A percentile compares a stretch with the other conserved stretches of the same genome.
These are phyloP conservation scores for Oryza officinalis DNA, from an alignment of 176 grass and related monocot species.

Conservation along the genomic window DNA sequence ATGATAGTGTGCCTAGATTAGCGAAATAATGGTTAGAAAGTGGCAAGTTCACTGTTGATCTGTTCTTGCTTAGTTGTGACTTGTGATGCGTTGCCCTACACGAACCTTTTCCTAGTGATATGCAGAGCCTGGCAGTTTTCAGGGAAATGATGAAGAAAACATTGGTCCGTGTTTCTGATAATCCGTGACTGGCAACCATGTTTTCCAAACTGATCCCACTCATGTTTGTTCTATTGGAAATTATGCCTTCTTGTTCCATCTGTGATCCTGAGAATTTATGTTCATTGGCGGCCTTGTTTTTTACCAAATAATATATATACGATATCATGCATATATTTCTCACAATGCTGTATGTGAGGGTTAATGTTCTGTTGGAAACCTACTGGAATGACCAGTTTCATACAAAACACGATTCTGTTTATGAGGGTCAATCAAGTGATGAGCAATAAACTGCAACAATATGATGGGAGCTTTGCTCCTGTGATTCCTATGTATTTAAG, in stretches of 20 bases:
- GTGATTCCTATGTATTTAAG: background rate
- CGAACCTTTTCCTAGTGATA: background rate
- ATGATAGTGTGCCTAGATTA: background rate
- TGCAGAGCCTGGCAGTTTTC: background rate
- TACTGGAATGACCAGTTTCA: too few relatives aligned
- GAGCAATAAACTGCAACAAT: background rate
- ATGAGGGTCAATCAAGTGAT: background rate
- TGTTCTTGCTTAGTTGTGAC: background rate
- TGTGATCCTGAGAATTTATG: background rate
- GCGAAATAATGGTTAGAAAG: too few relatives aligned
- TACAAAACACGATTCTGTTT: background rate
- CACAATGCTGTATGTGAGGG: too few relatives aligned
- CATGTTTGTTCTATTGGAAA: background rate
- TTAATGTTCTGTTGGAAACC: too few relatives aligned
- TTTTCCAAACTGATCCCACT: background rate
- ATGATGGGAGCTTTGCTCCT: background rate
- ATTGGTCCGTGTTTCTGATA: slow-evolving; percentile 37
- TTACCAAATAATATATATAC: background rate
- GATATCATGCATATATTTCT: background rate
- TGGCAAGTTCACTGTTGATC: background rate
- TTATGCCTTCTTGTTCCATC: background rate
- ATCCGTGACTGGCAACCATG: slow-evolving; percentile 5
- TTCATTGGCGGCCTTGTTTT: background rate
- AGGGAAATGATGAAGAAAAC: slow-evolving; percentile 23
- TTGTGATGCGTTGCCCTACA: too few relatives aligned